Conservation (phyloP, 305 asterid genomes). For the Fraxinus latifolia region DNA sequence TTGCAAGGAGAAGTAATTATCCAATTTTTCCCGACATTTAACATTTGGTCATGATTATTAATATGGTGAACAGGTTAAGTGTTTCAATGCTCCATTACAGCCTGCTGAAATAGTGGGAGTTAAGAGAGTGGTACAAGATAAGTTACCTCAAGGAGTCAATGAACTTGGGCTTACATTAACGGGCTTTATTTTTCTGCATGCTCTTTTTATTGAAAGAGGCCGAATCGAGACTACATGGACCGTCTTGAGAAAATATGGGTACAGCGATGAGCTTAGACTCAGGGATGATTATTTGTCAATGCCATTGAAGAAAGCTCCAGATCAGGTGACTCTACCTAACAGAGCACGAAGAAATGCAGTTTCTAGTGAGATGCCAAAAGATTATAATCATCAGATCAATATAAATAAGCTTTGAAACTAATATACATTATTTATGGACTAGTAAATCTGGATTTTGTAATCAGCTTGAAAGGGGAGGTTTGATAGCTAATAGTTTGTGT, state of each 20-base stretch:
- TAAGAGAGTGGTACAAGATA: constrained; percentile 81
- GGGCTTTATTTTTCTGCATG: constrained; percentile 87
- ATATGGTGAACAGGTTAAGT: constrained; percentile 55
- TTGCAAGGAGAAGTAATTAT: background rate
- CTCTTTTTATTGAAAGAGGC: constrained; percentile 91
- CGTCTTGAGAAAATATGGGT: constrained; percentile 89
- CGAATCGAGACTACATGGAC: constrained; percentile 88
- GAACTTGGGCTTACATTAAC: constrained; percentile 80
- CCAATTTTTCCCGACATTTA: background rate
- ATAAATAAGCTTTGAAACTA: background rate
- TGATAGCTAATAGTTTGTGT: background rate
- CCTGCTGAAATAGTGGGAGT: constrained; percentile 86
- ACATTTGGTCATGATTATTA: background rate
- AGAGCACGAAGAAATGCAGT: constrained; percentile 3
- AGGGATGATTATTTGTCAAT: constrained; percentile 63
- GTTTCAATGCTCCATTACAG: constrained; percentile 87
- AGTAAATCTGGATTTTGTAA: background rate
- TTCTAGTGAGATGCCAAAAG: constrained; percentile 8
- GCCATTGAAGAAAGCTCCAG: constrained; percentile 76
- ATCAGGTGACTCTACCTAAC: constrained; percentile 64
- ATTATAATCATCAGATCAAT: background rate
- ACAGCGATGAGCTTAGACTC: constrained; percentile 74
- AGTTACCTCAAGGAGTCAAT: constrained; percentile 87
- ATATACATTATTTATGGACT: too few species aligned
- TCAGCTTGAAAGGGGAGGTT: background rate